Percentiles rank a stretch among this genome's conserved stretches.
Conservation (phyloP, 2,329 filamentous ascomycete species). For the Xylaria sp. region DNA sequence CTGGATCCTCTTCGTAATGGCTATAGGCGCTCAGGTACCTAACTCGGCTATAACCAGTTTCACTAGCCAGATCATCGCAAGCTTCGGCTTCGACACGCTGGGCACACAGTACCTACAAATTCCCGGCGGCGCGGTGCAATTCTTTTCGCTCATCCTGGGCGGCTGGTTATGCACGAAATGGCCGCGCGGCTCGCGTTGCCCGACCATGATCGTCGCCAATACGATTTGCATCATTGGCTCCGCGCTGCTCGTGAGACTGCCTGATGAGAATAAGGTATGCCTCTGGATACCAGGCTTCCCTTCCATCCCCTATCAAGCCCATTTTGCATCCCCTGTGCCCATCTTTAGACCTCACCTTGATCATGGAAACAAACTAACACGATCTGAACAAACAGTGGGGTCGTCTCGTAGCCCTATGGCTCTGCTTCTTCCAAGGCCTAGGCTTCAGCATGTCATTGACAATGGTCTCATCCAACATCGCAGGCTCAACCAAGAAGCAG, state of each 20-base stretch:
- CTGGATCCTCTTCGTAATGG: constrained; percentile 66
- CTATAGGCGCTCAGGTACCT: constrained; percentile 64
- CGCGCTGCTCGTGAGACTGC: constrained; percentile 62
- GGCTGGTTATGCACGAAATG: constrained; percentile 64
- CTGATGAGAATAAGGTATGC: constrained; percentile 57
- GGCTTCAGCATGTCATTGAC: constrained; percentile 51
- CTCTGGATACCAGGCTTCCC: not conserved
- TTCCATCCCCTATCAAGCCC: too few species aligned
- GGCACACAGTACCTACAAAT: constrained; percentile 69
- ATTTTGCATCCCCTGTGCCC: too few species aligned
- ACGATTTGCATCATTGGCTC: constrained; percentile 65
- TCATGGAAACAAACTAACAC: not conserved
- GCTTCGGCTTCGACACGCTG: constrained; percentile 56
- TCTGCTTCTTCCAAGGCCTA: constrained; percentile 53
- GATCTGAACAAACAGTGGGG: constrained; percentile 56
- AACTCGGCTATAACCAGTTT: constrained; percentile 66
- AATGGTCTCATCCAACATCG: constrained; percentile 51
- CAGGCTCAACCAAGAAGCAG: constrained; percentile 52
- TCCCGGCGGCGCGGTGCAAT: constrained; percentile 68
- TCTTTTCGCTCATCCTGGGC: constrained; percentile 62
- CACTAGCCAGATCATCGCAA: constrained; percentile 45
- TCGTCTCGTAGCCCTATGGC: constrained; percentile 66
- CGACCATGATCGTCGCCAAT: constrained; percentile 68
- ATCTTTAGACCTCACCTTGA: not conserved
- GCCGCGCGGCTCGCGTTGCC: constrained; percentile 60